Evolutionary conservation across 305 asterid species (phyloP).

Genomic region (Fraxinus sp.): DNA sequence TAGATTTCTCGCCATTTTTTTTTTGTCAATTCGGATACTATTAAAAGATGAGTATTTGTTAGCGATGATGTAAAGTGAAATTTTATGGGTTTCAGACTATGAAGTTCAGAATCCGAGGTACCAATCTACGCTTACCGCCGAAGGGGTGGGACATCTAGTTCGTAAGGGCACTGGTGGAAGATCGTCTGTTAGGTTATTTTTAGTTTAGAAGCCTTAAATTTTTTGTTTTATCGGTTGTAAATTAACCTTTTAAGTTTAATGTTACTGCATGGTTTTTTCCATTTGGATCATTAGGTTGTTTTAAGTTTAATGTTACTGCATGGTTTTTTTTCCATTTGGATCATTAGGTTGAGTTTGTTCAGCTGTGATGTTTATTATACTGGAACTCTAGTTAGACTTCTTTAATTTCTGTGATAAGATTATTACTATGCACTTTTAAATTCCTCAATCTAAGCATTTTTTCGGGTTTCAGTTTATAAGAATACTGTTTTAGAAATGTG

Average conservation of each 20-base stretch:
- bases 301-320: not conserved
- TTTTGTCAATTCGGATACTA: not conserved
- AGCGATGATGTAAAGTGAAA: conserved; percentile 3
- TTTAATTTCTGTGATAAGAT: not conserved
- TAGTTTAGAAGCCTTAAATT: conserved; percentile 22
- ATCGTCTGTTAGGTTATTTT: conserved; percentile 84
- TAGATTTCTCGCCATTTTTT: not conserved
- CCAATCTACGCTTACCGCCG: conserved; percentile 69
- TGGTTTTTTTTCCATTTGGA: not conserved
- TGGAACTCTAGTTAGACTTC: conserved; percentile 1
- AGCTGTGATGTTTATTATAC: not conserved
- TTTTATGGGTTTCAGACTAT: conserved; percentile 47
- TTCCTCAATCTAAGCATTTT: not conserved
- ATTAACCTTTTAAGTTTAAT: not conserved
- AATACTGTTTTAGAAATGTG: not conserved
- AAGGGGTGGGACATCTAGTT: conserved; percentile 76
- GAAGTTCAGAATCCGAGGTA: conserved; percentile 47
- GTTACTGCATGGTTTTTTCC: not conserved
- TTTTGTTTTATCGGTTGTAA: conserved; percentile 5
- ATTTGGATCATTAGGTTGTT: not conserved
- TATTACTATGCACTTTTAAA: not conserved
- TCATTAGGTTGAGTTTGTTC: not conserved
- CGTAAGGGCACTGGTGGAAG: conserved; percentile 99
- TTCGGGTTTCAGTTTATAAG: not conserved
- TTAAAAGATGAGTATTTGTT: not conserved